Percentiles rank a stretch among this genome's conserved stretches.
phyloP scores from a whole-genome alignment of 148 eudicot species.

The Rhododendron kiyosumense region DNA sequence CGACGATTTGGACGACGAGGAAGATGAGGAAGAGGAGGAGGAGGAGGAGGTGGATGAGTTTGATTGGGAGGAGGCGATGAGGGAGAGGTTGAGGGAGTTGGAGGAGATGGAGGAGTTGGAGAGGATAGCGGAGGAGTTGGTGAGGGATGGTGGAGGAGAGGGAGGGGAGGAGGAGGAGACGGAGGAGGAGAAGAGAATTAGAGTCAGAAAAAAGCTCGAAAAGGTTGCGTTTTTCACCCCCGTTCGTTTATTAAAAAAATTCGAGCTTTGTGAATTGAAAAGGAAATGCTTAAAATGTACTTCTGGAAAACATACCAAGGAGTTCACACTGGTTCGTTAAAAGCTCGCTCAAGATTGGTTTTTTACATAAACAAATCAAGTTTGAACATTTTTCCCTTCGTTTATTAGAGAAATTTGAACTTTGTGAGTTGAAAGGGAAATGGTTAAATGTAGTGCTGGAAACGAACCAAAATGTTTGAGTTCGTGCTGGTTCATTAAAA shows the following conservation, averaged over 20 bases:
- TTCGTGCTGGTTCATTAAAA: too few relatives aligned
- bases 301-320: too few relatives aligned
- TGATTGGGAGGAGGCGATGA: conserved; percentile 84
- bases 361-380: too few relatives aligned
- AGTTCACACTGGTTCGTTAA: too few relatives aligned
- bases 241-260: not conserved
- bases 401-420: too few relatives aligned
- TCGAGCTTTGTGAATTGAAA: not conserved
- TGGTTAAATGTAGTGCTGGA: too few relatives aligned
- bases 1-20: not conserved
- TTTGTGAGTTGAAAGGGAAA: too few relatives aligned
- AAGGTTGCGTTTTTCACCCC: conserved; percentile 40
- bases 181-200: conserved; percentile 76
- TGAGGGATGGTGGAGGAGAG: conserved; percentile 29
- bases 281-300: not conserved
- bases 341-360: too few relatives aligned
- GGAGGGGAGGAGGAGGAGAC: conserved; percentile 40
- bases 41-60: conserved; percentile 30
- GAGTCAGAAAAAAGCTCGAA: conserved; percentile 84
- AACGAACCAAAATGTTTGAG: too few relatives aligned
- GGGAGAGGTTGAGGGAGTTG: conserved; percentile 68
- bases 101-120: conserved; percentile 86
- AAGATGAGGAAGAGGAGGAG: not conserved
- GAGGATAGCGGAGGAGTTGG: conserved; percentile 78
- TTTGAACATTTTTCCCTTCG: too few relatives aligned